Evolutionary conservation across 78 protist species (phyloP).

Genomic region (Bodo saltans): DNA sequence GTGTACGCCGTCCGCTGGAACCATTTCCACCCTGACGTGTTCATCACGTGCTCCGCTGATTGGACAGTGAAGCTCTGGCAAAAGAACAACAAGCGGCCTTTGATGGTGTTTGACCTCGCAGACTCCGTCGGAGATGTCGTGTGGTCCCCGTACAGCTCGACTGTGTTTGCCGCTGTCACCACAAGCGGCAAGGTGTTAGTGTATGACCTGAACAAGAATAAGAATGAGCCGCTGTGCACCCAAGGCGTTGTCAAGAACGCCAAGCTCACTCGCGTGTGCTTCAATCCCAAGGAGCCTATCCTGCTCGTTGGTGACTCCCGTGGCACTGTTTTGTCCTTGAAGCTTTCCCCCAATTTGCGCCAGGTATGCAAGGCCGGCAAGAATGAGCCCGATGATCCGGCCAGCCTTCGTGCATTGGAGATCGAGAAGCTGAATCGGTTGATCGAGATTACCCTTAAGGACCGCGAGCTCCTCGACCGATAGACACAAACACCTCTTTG

Average conservation of each 20-base stretch:
- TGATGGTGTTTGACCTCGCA: constrained; percentile 59
- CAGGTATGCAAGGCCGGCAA: background rate
- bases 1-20: constrained; percentile 72
- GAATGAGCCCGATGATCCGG: background rate
- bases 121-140: constrained; percentile 61
- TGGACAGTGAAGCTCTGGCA: constrained; percentile 84
- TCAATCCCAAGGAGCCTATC: constrained; percentile 54
- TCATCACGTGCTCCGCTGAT: constrained; percentile 68
- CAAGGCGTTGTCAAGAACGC: constrained; percentile 59
- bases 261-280: constrained; percentile 68
- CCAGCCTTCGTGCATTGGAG: background rate
- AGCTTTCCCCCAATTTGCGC: constrained; percentile 63
- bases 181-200: constrained; percentile 59
- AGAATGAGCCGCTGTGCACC: constrained; percentile 65
- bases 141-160: constrained; percentile 79
- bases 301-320: constrained; percentile 77
- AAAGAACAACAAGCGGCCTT: constrained; percentile 13
- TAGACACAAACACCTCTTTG: background rate
- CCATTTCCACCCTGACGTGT: constrained; percentile 58
- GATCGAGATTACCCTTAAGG: constrained; percentile 8
- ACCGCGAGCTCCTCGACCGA: constrained; percentile 18
- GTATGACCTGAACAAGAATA: constrained; percentile 35
- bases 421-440: constrained; percentile 18
- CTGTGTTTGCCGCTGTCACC: constrained; percentile 71
- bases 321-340: constrained; percentile 53